Evolutionary conservation across 345 rosid species (phyloP), one percentile per base, ranked within the genome.

Genomic region (Salix suchowensis): DNA sequence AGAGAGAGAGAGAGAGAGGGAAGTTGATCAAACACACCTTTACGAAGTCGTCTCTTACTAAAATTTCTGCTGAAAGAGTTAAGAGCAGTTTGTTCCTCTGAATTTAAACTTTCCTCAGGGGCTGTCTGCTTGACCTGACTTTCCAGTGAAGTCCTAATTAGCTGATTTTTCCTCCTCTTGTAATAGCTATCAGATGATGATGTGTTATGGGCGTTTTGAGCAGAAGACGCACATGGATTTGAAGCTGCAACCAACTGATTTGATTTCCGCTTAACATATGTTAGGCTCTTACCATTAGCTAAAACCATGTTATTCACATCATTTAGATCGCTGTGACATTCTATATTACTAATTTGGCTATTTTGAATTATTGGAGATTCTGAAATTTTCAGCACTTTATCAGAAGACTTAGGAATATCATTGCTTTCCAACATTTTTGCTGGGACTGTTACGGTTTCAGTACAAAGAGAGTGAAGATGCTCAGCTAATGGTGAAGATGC

Each of bases 241-340:
- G 90, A 85, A 78, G 96, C 81, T 40, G 97, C 94, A 86, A 91
- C 87, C 87, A 95, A 84, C 83, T 89, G 97, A 89, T 95, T 90
- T 78, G 91, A 89, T 85, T 89, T 91, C 74, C 84, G 84, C 83
- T 95, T 93, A 74, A 95, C 85, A 79, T 91, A 93, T 70, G 86
- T 85, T 73, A 52, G 58, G 58, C n/a, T 52, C 58, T 52, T 52
- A 7, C 7, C n/a, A 52, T 52, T 52, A 19, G 4, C 58, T 19
- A 52, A 19, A 52, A 18, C 58, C 70, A 61, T 84, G 72, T 72
- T 70, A 69, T 75, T 82, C 32, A 81, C 87, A 71, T 81, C 82
- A 78, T 71, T 85, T 73, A 55, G 76, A 72, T 82, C 89, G 73
- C 71, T 84, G 74, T 48, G 82, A 76, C 79, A 48, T 68, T 86